Conservation (phyloP, 352 stramenopile genomes). For the Pythium grandisporangium region DNA sequence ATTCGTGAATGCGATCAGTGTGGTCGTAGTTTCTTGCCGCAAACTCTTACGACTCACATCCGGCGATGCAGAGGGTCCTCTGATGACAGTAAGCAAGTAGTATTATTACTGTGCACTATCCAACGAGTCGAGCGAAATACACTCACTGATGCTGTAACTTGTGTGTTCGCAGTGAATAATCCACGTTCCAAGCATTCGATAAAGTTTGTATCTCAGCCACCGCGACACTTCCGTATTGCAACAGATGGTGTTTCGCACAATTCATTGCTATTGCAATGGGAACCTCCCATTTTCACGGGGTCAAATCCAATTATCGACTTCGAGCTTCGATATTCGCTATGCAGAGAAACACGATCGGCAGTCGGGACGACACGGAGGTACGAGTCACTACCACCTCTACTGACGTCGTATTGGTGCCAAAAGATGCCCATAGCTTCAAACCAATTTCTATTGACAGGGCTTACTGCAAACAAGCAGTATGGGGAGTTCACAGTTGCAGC, state of each 20-base stretch:
- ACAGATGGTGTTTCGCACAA: constrained; percentile 26
- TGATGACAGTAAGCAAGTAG: no score
- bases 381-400: constrained; percentile 3
- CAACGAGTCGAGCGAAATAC: no score
- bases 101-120: no score
- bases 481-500: constrained; percentile 29
- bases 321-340: constrained; percentile 34
- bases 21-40: constrained; percentile 19
- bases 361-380: background rate
- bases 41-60: no score
- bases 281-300: constrained; percentile 64
- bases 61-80: no score
- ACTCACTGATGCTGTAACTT: no score
- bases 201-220: constrained; percentile 59
- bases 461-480: constrained; percentile 43
- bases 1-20: constrained; percentile 21
- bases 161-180: no score
- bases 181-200: no score
- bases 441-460: constrained; percentile 20
- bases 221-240: constrained; percentile 37
- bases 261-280: constrained; percentile 35
- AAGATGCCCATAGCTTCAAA: constrained; percentile 32
- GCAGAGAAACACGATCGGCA: no score
- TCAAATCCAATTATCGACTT: constrained; percentile 60
- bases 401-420: constrained; percentile 49